Evolutionary conservation across 768 basidiomycete species (phyloP).

Genomic region (Collybia sp.): DNA sequence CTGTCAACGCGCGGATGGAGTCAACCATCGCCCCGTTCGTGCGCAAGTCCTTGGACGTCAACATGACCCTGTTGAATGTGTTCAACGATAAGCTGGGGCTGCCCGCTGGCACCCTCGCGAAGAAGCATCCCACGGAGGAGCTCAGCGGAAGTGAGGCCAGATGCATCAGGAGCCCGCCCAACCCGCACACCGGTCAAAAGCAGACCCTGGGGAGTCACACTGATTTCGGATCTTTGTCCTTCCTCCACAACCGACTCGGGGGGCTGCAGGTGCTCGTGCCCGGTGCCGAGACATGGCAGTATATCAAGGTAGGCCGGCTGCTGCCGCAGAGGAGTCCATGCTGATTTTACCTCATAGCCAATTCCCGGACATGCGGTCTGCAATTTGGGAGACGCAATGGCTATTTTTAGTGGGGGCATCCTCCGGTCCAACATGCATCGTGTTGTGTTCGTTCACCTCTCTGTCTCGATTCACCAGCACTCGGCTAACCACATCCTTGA

Average conservation of each 20-base stretch:
- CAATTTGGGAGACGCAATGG: constrained; percentile 45
- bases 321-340: too few relatives aligned
- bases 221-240: constrained; percentile 69
- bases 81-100: constrained; percentile 56
- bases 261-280: constrained; percentile 68
- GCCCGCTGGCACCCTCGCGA: constrained; percentile 39
- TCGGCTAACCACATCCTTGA: constrained; percentile 10
- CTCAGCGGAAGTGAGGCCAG: constrained; percentile 56
- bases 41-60: constrained; percentile 51
- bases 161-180: constrained; percentile 44
- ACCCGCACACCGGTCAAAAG: constrained; percentile 22
- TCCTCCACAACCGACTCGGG: constrained; percentile 67
- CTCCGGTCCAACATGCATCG: constrained; percentile 49
- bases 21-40: constrained; percentile 50
- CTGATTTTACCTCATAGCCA: constrained; percentile 16
- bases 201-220: constrained; percentile 61
- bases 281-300: constrained; percentile 59
- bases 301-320: constrained; percentile 47
- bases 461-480: neutral
- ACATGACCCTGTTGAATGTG: constrained; percentile 43
- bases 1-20: constrained; percentile 34
- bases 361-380: constrained; percentile 39
- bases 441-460: constrained; percentile 29
- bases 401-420: constrained; percentile 46
- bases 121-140: constrained; percentile 38